These are phyloP conservation scores for Fomitopsis betulina DNA, from an alignment of 1,284 basidiomycete genomes.

Conservation along the genomic window DNA sequence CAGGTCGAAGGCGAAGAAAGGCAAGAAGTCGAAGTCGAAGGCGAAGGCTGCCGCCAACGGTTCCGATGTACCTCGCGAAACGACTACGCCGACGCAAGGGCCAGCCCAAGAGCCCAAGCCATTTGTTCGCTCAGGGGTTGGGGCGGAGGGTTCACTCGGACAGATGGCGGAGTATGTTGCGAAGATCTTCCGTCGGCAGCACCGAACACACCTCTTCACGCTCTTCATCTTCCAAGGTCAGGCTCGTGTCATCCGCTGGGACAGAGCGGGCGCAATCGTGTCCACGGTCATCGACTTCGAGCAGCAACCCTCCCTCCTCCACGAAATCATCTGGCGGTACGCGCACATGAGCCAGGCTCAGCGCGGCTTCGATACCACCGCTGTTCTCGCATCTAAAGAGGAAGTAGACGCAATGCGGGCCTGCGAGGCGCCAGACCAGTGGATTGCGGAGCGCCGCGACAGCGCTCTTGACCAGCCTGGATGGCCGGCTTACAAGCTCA, in stretches of 20 bases:
- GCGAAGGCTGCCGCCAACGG: too few relatives aligned
- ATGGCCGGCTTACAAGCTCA: constrained; percentile 3
- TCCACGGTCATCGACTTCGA: constrained; percentile 10
- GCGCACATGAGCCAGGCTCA: constrained; percentile 1
- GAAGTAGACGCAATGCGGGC: background rate
- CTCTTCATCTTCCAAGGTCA: constrained; percentile 9
- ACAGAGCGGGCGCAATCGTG: constrained; percentile 13
- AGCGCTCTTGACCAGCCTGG: background rate
- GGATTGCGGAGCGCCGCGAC: background rate
- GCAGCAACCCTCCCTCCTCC: constrained; percentile 4
- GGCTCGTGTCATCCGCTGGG: constrained; percentile 15
- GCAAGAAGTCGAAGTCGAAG: too few relatives aligned
- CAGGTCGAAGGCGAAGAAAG: too few relatives aligned
- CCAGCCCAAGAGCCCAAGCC: background rate
- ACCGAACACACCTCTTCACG: constrained; percentile 9
- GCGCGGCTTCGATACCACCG: constrained; percentile 14
- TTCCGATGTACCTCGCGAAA: too few relatives aligned
- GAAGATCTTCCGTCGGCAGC: constrained; percentile 7
- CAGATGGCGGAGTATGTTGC: background rate
- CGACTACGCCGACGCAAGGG: too few relatives aligned
- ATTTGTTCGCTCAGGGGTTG: background rate
- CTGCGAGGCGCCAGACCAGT: background rate
- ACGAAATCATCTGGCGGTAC: constrained; percentile 13
- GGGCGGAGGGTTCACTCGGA: background rate
- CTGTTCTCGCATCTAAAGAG: background rate